A percentile compares a stretch with the other conserved stretches of the same genome.
These are phyloP conservation scores for Heimioporus sp. DNA, from an alignment of 768 basidiomycete genomes.

Conservation along the genomic window DNA sequence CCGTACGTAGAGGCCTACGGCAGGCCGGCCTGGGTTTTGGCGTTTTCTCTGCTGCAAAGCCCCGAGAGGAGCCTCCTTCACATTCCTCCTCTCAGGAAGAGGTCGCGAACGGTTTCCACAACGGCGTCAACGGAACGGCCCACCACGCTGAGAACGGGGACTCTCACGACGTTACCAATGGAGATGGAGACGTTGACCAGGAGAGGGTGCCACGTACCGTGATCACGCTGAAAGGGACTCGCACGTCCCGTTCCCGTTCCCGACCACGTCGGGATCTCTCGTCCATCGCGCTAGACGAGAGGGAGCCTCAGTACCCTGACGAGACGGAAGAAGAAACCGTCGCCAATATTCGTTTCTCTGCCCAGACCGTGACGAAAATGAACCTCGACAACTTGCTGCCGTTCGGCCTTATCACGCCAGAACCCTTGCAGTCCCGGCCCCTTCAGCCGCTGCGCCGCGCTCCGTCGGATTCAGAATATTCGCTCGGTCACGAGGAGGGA, in stretches of 20 bases:
- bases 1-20: slow-evolving; percentile 64
- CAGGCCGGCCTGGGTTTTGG: slow-evolving; percentile 74
- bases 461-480: slow-evolving; percentile 20
- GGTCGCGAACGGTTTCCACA: slow-evolving; percentile 14
- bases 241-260: slow-evolving; percentile 62
- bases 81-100: slow-evolving; percentile 17
- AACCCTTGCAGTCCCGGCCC: slow-evolving; percentile 45
- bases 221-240: slow-evolving; percentile 56
- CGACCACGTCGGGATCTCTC: slow-evolving; percentile 71
- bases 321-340: slow-evolving; percentile 63
- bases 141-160: slow-evolving; percentile 30
- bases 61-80: slow-evolving; percentile 7
- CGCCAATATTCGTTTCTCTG: slow-evolving; percentile 76
- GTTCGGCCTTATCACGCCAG: slow-evolving; percentile 79
- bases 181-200: slow-evolving; percentile 45
- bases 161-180: slow-evolving; percentile 31
- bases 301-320: slow-evolving; percentile 56
- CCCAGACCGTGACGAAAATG: slow-evolving; percentile 58
- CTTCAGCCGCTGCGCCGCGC: slow-evolving; percentile 10
- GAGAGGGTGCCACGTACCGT: slow-evolving; percentile 68
- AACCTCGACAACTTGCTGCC: slow-evolving; percentile 63
- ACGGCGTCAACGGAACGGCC: slow-evolving; percentile 28
- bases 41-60: slow-evolving; percentile 57
- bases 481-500: slow-evolving; percentile 14
- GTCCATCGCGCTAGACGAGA: slow-evolving; percentile 54